Percentiles rank a stretch among this genome's conserved stretches.
Evolutionary conservation across 768 basidiomycete species (phyloP).

Genomic region (Lyophyllum shimeji): DNA sequence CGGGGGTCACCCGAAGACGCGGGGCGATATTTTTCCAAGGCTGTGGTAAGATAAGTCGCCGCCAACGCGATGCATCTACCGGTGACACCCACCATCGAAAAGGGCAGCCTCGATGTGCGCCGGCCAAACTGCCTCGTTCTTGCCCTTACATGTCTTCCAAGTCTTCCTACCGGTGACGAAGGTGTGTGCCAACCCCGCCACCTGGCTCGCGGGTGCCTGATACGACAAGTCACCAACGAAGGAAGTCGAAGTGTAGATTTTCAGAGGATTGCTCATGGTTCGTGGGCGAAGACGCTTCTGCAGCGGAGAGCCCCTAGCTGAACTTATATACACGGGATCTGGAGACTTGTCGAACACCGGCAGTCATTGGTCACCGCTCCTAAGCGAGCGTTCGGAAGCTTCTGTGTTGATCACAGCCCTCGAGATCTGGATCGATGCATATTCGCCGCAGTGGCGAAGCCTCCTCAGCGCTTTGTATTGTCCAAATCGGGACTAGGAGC

Average conservation of each 20-base stretch:
- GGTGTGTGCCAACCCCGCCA: constrained; percentile 19
- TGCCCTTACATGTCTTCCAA: constrained; percentile 55
- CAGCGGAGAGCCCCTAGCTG: background rate
- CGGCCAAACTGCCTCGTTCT: constrained; percentile 61
- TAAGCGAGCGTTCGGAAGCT: constrained; percentile 4
- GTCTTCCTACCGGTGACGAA: constrained; percentile 51
- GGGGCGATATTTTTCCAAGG: constrained; percentile 55
- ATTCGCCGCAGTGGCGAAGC: constrained; percentile 7
- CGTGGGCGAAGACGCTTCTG: background rate
- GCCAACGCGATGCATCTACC: background rate
- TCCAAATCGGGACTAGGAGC: constrained; percentile 15
- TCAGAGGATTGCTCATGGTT: constrained; percentile 13
- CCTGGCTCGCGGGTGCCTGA: constrained; percentile 8
- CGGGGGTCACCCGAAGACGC: constrained; percentile 50
- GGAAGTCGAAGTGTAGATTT: constrained; percentile 15
- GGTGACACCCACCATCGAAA: constrained; percentile 49
- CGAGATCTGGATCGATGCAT: constrained; percentile 14
- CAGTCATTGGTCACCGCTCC: constrained; percentile 3
- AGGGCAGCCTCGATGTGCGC: constrained; percentile 59
- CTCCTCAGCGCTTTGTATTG: constrained; percentile 12
- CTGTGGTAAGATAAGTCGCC: constrained; percentile 28
- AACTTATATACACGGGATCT: constrained; percentile 12
- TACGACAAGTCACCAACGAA: constrained; percentile 19
- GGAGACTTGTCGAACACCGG: constrained; percentile 1
- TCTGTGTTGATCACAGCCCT: constrained; percentile 4